Conservation (phyloP, 1,139 yeast species). For the Scheffersomyces insectosa region DNA sequence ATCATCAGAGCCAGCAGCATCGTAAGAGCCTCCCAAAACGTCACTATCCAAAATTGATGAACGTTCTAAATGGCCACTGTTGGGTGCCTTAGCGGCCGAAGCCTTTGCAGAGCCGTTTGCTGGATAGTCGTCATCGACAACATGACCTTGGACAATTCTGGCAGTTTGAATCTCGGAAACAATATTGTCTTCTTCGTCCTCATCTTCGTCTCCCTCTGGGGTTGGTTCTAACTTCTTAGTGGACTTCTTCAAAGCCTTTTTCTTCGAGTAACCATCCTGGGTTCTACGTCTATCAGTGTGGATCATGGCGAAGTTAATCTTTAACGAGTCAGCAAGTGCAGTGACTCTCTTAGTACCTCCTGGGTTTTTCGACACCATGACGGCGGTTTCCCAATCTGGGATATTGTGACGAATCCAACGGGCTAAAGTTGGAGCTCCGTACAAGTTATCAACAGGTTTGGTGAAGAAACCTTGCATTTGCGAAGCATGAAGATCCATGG, state of each 20-base stretch:
- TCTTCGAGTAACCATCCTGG: constrained; percentile 61
- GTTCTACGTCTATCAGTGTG: constrained; percentile 96
- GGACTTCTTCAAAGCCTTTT: constrained; percentile 38
- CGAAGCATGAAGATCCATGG: constrained; percentile 97
- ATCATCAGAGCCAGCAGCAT: constrained; percentile 74
- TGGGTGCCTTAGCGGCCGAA: constrained; percentile 1
- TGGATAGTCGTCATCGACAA: constrained; percentile 81
- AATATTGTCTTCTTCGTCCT: constrained; percentile 66
- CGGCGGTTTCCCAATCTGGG: constrained; percentile 77
- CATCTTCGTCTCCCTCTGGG: constrained; percentile 50
- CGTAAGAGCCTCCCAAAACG: constrained; percentile 83
- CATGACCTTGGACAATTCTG: constrained; percentile 94
- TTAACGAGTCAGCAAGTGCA: constrained; percentile 91
- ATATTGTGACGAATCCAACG: constrained; percentile 94
- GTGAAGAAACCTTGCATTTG: constrained; percentile 99
- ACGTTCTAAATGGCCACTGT: constrained; percentile 8
- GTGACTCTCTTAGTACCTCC: constrained; percentile 99
- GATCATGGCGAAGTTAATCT: constrained; percentile 97
- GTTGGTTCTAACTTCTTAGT: constrained; percentile 2
- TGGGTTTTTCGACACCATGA: constrained; percentile 94
- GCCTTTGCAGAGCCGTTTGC: constrained; percentile 14
- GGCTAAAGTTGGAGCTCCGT: constrained; percentile 95
- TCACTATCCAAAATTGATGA: constrained; percentile 36
- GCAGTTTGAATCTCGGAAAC: constrained; percentile 92
- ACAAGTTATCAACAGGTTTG: constrained; percentile 93